A percentile compares a stretch with the other conserved stretches of the same genome.
These are phyloP conservation scores for Naganishia liquefaciens DNA, from an alignment of 1,284 basidiomycete genomes.

Conservation along the genomic window DNA sequence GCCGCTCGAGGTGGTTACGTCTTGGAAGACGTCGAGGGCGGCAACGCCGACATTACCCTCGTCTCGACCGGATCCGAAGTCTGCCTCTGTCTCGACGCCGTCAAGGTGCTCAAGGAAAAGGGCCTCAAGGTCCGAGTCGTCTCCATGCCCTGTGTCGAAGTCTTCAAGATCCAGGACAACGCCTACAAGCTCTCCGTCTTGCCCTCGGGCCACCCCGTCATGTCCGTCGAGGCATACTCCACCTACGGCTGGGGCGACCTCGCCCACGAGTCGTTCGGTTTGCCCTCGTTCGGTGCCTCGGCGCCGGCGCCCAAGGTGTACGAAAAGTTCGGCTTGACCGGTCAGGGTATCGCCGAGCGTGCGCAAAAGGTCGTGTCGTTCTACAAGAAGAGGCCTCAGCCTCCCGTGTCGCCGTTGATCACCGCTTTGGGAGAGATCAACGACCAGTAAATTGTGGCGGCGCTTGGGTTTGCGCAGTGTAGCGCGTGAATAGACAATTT, in stretches of 20 bases:
- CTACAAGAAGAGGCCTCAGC: constrained; percentile 77
- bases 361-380: constrained; percentile 83
- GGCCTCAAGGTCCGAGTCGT: constrained; percentile 81
- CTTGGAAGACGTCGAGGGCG: constrained; percentile 68
- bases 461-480: neutral
- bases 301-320: constrained; percentile 88
- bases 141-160: constrained; percentile 83
- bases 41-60: constrained; percentile 72
- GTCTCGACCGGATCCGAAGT: constrained; percentile 89
- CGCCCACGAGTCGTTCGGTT: constrained; percentile 81
- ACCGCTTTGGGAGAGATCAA: constrained; percentile 42
- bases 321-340: constrained; percentile 83
- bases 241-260: constrained; percentile 79
- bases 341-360: constrained; percentile 71
- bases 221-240: constrained; percentile 80
- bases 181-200: constrained; percentile 82
- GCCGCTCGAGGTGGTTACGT: constrained; percentile 87
- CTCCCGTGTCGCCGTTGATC: constrained; percentile 75
- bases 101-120: constrained; percentile 69
- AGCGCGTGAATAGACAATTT: too few relatives aligned
- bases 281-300: constrained; percentile 80
- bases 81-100: constrained; percentile 79
- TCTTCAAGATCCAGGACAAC: constrained; percentile 80
- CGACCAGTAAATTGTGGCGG: constrained; percentile 28
- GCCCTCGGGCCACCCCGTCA: constrained; percentile 81